Percentiles rank a stretch among this genome's conserved stretches.
Conservation (phyloP, 768 basidiomycete genomes). For the Punctularia strigosozonata region DNA sequence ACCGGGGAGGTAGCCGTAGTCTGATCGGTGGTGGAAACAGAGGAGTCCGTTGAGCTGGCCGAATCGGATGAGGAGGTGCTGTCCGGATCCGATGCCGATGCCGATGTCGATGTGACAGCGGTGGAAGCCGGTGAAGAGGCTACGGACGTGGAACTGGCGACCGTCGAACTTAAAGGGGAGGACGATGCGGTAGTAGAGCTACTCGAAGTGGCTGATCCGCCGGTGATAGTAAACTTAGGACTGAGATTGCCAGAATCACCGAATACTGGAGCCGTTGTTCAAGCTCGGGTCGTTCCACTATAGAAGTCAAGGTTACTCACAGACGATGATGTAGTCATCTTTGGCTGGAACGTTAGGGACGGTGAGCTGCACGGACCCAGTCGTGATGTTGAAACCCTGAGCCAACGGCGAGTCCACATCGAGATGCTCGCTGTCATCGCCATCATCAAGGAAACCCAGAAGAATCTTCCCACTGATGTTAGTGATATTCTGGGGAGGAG, state of each 20-base stretch:
- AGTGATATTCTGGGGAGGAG: conserved; percentile 13
- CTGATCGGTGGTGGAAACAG: too few relatives aligned
- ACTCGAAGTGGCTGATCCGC: not conserved
- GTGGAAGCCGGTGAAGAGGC: not conserved
- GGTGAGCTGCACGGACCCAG: conserved; percentile 20
- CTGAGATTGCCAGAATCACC: conserved; percentile 31
- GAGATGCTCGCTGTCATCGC: conserved; percentile 14
- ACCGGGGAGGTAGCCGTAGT: too few relatives aligned
- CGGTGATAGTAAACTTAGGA: conserved; percentile 23
- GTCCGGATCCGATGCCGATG: too few relatives aligned
- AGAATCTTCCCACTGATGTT: conserved; percentile 21
- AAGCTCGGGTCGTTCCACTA: conserved; percentile 1
- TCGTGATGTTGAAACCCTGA: conserved; percentile 18
- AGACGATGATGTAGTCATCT: conserved; percentile 23
- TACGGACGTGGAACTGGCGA: not conserved
- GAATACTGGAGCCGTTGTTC: conserved; percentile 15
- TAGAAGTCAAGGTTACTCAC: conserved; percentile 15
- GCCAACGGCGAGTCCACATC: conserved; percentile 21
- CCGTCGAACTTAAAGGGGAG: not conserved
- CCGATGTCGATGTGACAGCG: not conserved
- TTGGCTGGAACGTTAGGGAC: conserved; percentile 22
- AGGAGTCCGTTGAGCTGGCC: too few relatives aligned
- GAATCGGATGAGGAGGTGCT: too few relatives aligned
- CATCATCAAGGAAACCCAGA: conserved; percentile 12
- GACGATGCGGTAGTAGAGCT: not conserved